These are phyloP conservation scores for Gossypium schwendimanii DNA, from an alignment of 441 rosid species.

Conservation along the genomic window DNA sequence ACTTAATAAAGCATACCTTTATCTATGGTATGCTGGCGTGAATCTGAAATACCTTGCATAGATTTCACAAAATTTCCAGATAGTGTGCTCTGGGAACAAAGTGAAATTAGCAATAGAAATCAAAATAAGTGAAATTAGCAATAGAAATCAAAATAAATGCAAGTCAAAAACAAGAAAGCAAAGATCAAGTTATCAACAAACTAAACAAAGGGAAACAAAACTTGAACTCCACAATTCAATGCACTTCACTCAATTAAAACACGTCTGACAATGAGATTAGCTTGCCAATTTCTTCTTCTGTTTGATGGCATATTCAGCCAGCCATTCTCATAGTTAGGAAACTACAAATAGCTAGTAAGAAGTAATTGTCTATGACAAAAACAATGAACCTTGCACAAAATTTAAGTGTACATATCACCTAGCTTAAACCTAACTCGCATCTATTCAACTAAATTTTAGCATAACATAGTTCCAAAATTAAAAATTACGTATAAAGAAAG, in stretches of 20 bases:
- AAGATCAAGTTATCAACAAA: conserved; percentile 4
- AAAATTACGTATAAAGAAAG: neutral
- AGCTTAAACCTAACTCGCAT: neutral
- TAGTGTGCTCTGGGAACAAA: conserved; percentile 34
- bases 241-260: neutral
- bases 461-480: neutral
- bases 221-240: neutral
- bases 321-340: neutral
- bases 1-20: conserved; percentile 27
- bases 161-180: neutral
- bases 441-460: neutral
- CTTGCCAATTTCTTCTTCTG: neutral
- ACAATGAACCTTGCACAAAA: neutral
- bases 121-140: neutral
- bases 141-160: neutral
- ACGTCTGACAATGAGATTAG: neutral
- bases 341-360: neutral
- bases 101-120: conserved; percentile 1
- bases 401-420: neutral
- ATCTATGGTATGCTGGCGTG: conserved; percentile 43
- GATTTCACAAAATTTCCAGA: conserved; percentile 41
- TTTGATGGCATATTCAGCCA: neutral
- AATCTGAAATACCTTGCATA: conserved; percentile 28
- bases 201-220: neutral
- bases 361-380: neutral